Conservation (phyloP, 2,329 filamentous ascomycete genomes). For the Neofusicoccum sp. region DNA sequence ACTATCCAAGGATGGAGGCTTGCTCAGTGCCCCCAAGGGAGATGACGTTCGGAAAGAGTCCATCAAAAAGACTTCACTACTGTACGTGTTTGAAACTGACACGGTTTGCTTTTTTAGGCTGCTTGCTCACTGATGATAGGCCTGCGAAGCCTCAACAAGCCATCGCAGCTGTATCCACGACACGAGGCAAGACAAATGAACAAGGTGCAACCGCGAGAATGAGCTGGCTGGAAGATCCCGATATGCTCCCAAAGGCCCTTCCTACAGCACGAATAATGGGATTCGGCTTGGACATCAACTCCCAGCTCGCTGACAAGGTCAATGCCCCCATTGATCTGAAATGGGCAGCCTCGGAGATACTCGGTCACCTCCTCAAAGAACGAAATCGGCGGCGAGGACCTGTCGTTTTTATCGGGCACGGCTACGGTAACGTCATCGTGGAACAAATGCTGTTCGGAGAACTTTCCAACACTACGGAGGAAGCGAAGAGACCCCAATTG, state of each 20-base stretch:
- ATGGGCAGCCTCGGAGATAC: background rate
- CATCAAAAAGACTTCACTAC: background rate
- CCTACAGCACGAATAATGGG: background rate
- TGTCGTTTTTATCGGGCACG: slow-evolving; percentile 11
- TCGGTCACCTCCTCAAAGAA: background rate
- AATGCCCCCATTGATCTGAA: background rate
- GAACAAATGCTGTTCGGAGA: background rate
- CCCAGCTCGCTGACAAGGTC: background rate
- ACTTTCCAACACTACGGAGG: background rate
- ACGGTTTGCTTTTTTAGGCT: no score
- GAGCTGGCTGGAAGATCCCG: background rate
- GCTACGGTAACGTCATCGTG: slow-evolving; percentile 1
- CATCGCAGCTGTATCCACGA: background rate
- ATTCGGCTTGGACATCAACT: background rate
- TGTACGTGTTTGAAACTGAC: background rate
- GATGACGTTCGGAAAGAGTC: background rate
- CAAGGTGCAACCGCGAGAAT: background rate
- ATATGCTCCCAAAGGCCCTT: slow-evolving; percentile 1
- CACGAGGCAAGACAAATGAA: background rate
- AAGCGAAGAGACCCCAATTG: background rate
- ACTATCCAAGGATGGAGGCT: background rate
- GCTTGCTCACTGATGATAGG: background rate
- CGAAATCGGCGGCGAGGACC: background rate
- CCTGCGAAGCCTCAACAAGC: background rate
- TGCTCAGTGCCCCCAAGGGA: background rate